phyloP scores from a whole-genome alignment of 495 filamentous ascomycete species.

The Glonium stellatum region DNA sequence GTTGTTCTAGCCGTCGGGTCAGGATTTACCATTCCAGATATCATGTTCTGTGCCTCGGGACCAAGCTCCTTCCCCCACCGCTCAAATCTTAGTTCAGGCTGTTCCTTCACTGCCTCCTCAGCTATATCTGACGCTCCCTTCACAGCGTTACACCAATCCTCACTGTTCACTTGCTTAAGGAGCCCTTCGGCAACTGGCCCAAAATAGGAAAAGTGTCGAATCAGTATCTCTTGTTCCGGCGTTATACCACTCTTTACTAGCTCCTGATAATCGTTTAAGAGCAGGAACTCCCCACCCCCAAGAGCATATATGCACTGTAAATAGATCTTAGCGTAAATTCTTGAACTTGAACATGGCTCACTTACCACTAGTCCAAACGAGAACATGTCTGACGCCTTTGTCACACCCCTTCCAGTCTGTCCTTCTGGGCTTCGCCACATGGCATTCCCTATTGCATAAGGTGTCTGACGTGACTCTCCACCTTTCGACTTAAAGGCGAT shows the following conservation, averaged over 20 bases:
- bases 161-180: conserved; percentile 29
- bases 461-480: conserved; percentile 27
- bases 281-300: conserved; percentile 28
- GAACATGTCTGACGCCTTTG: conserved; percentile 27
- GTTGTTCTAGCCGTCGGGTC: conserved; percentile 33
- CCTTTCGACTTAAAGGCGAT: conserved; percentile 32
- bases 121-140: conserved; percentile 27
- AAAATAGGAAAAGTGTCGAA: conserved; percentile 33
- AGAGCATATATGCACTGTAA: conserved; percentile 34
- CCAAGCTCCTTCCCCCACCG: conserved; percentile 24
- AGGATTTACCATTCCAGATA: conserved; percentile 33
- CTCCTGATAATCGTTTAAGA: conserved; percentile 32
- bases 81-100: conserved; percentile 30
- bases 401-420: conserved; percentile 26
- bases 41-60: conserved; percentile 28
- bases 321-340: conserved; percentile 25
- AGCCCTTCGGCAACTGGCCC: conserved; percentile 30
- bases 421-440: conserved; percentile 35
- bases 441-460: conserved; percentile 32
- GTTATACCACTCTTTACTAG: conserved; percentile 27
- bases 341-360: conserved; percentile 20
- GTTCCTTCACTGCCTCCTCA: conserved; percentile 24
- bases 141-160: conserved; percentile 29
- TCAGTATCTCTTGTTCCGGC: conserved; percentile 34
- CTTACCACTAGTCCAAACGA: conserved; percentile 35